Evolutionary conservation across 345 rosid species (phyloP).

Genomic region (Eucalyptus guilfoylei): DNA sequence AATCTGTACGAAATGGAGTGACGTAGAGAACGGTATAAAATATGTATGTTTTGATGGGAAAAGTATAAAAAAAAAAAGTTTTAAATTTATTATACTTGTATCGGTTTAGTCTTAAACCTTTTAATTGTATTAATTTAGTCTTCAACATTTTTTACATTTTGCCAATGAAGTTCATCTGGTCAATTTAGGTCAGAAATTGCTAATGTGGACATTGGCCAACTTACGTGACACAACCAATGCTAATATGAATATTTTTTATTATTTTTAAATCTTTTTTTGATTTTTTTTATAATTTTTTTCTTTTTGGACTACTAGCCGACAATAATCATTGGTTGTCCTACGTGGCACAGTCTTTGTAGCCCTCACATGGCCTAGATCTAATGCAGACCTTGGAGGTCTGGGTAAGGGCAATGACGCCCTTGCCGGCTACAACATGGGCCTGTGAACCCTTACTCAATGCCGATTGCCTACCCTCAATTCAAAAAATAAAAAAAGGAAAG

Average conservation of each 20-base stretch:
- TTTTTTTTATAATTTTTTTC: no score
- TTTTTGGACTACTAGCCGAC: fast-evolving
- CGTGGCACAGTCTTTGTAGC: fast-evolving
- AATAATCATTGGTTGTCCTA: neutral
- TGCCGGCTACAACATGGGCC: neutral
- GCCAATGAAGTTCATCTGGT: fast-evolving
- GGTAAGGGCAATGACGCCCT: neutral
- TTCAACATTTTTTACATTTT: no score
- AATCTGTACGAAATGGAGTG: neutral
- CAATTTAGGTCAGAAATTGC: neutral
- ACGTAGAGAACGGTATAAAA: no score
- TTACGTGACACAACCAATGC: fast-evolving
- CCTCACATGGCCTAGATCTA: neutral
- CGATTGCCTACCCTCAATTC: neutral
- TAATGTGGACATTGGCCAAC: no score
- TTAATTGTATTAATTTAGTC: neutral
- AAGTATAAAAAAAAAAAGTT: no score
- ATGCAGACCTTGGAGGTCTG: neutral
- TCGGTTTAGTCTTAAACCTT: neutral
- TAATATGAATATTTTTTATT: no score
- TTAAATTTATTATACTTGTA: neutral
- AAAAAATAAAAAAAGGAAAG: no score
- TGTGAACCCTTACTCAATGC: fast-evolving
- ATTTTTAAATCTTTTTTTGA: fast-evolving
- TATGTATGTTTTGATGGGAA: neutral